Base-by-base conservation (phyloP, 2,329 filamentous ascomycete genomes). In the Cryphonectria carpinicola region DNA sequence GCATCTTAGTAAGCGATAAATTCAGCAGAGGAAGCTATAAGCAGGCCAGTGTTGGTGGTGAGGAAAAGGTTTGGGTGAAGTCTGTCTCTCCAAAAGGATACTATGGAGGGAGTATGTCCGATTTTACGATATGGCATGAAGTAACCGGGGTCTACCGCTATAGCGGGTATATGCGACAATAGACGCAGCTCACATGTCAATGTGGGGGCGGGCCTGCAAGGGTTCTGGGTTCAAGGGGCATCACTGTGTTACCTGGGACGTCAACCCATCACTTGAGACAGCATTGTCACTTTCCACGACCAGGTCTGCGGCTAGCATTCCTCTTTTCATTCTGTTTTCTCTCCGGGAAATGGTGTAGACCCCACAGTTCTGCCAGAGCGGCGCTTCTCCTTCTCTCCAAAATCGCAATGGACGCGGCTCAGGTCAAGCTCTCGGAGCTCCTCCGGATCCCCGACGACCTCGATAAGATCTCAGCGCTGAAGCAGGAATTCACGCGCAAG, bases 371-470 rank as follows among this genome's bases (percentile, higher is more conserved):
- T 68, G 72, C 72, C 72, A 69, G 22, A 10, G 7, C 43, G 72
- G 67, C 72, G 46, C 43, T 54, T 22, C 25, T n/a, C 32, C 39
- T n/a, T n/a, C 60, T 32, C 37, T 13, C 39, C 39, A 52, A 35
- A 65, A 69, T 67, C 78, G 80, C 76, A 71, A 93, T 88, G 89
- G 92, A 89, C 84, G 87, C 90, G 76, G 87, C 88, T 71, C 88
- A 88, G 63, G 89, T 93, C 80, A 95, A 95, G 85, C 90, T 99
- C 80, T 90, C 94, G 75, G 95, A 98, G 85, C 89, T 98, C 73
- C 90, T 99, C 75, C 93, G 94, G 78, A 94, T 97, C 79, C 94
- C 96, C 3, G 96, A 99, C 80, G 96, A 99, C 82, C 90, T 99
- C 75, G 96, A 99, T 84, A 98, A 98, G 86, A 95, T 99, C 78